These are phyloP conservation scores for Globisporangium paroecandrum DNA, from an alignment of 352 stramenopile species.

Conservation along the genomic window DNA sequence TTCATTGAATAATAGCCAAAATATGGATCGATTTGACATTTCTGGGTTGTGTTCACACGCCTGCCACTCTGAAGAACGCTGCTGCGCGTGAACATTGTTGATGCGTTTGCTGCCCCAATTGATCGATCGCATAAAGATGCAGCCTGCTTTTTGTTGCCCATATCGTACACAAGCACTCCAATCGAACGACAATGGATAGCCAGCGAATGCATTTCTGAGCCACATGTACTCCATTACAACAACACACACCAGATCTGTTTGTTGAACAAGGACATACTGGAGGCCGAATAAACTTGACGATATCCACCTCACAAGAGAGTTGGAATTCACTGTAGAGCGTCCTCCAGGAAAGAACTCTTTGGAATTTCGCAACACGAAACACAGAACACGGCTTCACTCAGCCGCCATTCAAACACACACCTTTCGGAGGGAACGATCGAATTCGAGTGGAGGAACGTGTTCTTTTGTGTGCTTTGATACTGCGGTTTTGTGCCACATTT, in stretches of 20 bases:
- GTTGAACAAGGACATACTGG: background rate
- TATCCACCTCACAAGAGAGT: background rate
- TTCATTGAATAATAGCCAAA: background rate
- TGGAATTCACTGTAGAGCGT: background rate
- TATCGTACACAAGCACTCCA: background rate
- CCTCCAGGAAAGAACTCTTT: too few relatives aligned
- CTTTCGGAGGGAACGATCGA: too few relatives aligned
- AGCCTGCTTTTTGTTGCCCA: background rate
- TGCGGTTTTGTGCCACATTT: too few relatives aligned
- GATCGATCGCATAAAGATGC: background rate
- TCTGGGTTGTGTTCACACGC: background rate
- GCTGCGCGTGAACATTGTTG: background rate
- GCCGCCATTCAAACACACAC: too few relatives aligned
- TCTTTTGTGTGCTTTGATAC: too few relatives aligned
- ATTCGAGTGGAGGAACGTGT: too few relatives aligned
- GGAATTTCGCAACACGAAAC: too few relatives aligned
- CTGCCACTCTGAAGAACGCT: background rate
- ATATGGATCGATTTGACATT: background rate
- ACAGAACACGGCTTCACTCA: too few relatives aligned
- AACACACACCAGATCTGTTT: background rate
- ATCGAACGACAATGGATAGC: background rate
- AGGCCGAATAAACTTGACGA: background rate
- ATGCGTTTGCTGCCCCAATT: background rate
- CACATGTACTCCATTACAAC: background rate
- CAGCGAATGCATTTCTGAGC: background rate